These are phyloP conservation scores for Rhizopogon rudus DNA, from an alignment of 768 basidiomycete species.

Conservation along the genomic window DNA sequence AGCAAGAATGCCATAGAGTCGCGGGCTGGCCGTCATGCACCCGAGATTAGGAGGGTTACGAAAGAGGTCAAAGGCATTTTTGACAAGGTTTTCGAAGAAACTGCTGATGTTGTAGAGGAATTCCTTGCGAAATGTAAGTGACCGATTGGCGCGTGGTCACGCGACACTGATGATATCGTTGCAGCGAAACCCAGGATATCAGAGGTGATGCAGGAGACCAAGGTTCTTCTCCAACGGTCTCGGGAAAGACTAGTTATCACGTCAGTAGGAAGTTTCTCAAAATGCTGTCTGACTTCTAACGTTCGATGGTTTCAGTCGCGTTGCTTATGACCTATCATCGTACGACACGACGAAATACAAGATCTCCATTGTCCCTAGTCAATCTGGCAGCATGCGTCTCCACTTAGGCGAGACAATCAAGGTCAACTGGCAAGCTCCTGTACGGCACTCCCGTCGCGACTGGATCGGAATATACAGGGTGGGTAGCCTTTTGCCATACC, in stretches of 20 bases:
- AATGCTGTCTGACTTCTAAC: not conserved
- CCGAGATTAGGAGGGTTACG: slow-evolving; percentile 78
- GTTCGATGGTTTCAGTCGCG: slow-evolving; percentile 43
- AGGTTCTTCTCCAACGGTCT: slow-evolving; percentile 84
- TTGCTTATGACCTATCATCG: slow-evolving; percentile 75
- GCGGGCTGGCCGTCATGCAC: slow-evolving; percentile 75
- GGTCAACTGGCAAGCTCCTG: slow-evolving; percentile 84
- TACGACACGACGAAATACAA: slow-evolving; percentile 81
- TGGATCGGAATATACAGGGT: slow-evolving; percentile 96
- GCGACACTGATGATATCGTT: slow-evolving; percentile 5
- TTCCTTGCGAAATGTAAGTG: slow-evolving; percentile 83
- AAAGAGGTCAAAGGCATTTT: slow-evolving; percentile 91
- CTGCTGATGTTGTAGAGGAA: slow-evolving; percentile 89
- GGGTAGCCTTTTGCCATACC: slow-evolving; percentile 10
- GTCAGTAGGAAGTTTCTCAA: slow-evolving; percentile 39
- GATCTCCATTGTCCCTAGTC: slow-evolving; percentile 51
- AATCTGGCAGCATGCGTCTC: slow-evolving; percentile 55
- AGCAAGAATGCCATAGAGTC: slow-evolving; percentile 79
- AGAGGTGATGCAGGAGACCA: slow-evolving; percentile 92
- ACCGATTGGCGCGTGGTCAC: no score
- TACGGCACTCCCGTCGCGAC: slow-evolving; percentile 82
- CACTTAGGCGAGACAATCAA: slow-evolving; percentile 89
- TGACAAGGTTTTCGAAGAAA: slow-evolving; percentile 94
- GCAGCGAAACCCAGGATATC: slow-evolving; percentile 83
- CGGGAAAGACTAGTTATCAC: slow-evolving; percentile 89